A percentile compares a stretch with the other conserved stretches of the same genome.
phyloP scores from a whole-genome alignment of 1,139 yeast genomes.

The Taphrina wiesneri region DNA sequence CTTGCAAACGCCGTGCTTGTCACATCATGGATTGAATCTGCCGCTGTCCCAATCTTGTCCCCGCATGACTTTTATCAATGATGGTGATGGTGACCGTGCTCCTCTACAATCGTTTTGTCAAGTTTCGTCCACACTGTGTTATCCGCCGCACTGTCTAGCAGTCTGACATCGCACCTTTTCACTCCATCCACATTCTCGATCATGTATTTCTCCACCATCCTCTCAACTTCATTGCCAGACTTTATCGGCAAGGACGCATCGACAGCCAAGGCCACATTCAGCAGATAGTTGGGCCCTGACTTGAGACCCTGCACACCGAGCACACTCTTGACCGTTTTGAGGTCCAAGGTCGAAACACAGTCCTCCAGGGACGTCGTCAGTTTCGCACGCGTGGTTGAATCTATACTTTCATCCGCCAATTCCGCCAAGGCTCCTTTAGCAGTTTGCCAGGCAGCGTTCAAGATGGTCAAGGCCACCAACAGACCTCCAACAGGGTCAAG shows the following conservation, averaged over 20 bases:
- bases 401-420: slow-evolving; percentile 59
- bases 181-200: slow-evolving; percentile 29
- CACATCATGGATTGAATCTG: too few relatives aligned
- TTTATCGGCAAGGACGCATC: slow-evolving; percentile 27
- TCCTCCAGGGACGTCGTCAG: slow-evolving; percentile 31
- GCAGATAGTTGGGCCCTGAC: slow-evolving; percentile 38
- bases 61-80: background rate
- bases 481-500: slow-evolving; percentile 90
- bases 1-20: background rate
- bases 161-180: slow-evolving; percentile 21
- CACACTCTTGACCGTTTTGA: slow-evolving; percentile 31
- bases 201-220: slow-evolving; percentile 28
- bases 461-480: slow-evolving; percentile 74
- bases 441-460: slow-evolving; percentile 81
- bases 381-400: slow-evolving; percentile 35
- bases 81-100: slow-evolving; percentile 16
- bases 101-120: slow-evolving; percentile 27
- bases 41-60: background rate
- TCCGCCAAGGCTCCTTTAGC: slow-evolving; percentile 70
- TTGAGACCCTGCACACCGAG: slow-evolving; percentile 38
- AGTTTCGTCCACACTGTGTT: slow-evolving; percentile 16
- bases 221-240: slow-evolving; percentile 27
- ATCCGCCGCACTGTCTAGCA: slow-evolving; percentile 14
- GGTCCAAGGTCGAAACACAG: slow-evolving; percentile 15
- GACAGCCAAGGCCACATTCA: slow-evolving; percentile 28